A percentile compares a stretch with the other conserved stretches of the same genome.
Evolutionary conservation across 116 monocot species (phyloP).

Genomic region (Trichopus zeylanicus): DNA sequence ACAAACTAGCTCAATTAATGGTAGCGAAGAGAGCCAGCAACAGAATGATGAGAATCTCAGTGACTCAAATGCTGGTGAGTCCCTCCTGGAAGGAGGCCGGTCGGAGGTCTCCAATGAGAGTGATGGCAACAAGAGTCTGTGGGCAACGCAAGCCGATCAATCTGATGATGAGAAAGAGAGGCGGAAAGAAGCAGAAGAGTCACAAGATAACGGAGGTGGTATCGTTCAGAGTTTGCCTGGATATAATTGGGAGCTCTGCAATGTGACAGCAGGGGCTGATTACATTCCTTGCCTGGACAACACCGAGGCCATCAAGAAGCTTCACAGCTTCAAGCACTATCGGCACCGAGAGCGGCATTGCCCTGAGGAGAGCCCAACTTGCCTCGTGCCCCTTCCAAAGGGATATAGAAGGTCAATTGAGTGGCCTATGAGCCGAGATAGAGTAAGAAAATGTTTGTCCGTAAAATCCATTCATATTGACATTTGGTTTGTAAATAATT

Average conservation of each 20-base stretch:
- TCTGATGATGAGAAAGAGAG: conserved; percentile 47
- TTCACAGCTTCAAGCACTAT: conserved; percentile 47
- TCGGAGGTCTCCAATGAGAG: conserved; percentile 7
- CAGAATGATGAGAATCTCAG: conserved; percentile 9
- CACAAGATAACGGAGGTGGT: neutral
- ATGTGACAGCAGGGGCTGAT: conserved; percentile 65
- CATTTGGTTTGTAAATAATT: too few relatives aligned
- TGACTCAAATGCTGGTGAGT: conserved; percentile 14
- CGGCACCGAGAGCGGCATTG: conserved; percentile 89
- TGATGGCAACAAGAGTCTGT: conserved; percentile 19
- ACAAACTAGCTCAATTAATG: neutral
- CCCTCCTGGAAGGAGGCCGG: conserved; percentile 3
- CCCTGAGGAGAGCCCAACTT: conserved; percentile 64
- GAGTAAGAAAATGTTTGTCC: too few relatives aligned
- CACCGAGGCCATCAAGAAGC: conserved; percentile 53
- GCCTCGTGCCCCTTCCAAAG: conserved; percentile 72
- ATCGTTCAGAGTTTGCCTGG: conserved; percentile 5
- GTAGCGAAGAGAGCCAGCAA: neutral
- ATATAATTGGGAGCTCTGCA: conserved; percentile 61
- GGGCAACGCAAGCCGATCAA: conserved; percentile 60
- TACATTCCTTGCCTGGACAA: conserved; percentile 95
- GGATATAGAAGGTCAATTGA: conserved; percentile 50
- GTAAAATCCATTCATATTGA: too few relatives aligned
- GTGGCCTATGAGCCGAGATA: conserved; percentile 86
- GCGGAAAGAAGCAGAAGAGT: conserved; percentile 19